Percentiles rank a stretch among this genome's conserved stretches.
phyloP scores from a whole-genome alignment of 2,329 filamentous ascomycete species.

The Boeremia lycopersici region DNA sequence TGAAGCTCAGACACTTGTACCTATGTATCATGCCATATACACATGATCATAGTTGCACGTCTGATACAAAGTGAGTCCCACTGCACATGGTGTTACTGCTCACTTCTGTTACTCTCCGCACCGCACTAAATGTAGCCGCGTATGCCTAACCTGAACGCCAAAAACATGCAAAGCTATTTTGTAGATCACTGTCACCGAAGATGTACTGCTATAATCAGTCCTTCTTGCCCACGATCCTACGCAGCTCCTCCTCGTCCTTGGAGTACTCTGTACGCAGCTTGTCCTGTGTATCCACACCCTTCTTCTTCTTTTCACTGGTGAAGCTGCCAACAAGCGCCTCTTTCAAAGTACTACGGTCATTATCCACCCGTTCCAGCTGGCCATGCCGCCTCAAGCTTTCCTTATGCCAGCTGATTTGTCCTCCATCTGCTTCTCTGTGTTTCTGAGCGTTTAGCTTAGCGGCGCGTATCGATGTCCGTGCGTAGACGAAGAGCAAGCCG shows the following conservation, averaged over 20 bases:
- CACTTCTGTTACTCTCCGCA: neutral
- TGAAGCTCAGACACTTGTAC: constrained; percentile 1
- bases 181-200: neutral
- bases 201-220: constrained; percentile 18
- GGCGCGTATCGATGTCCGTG: constrained; percentile 67
- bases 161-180: neutral
- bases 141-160: neutral
- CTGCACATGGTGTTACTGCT: constrained; percentile 7
- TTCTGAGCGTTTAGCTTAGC: constrained; percentile 69
- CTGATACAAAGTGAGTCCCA: neutral
- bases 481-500: constrained; percentile 64
- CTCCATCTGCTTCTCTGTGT: constrained; percentile 63
- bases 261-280: constrained; percentile 40
- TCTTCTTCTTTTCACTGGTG: constrained; percentile 38
- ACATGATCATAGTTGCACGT: constrained; percentile 1
- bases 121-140: no score
- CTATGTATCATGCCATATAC: constrained; percentile 5
- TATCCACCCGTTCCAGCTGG: constrained; percentile 52
- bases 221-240: constrained; percentile 46
- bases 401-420: constrained; percentile 60
- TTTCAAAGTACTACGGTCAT: constrained; percentile 39
- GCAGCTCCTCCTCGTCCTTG: constrained; percentile 47
- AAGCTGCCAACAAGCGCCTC: constrained; percentile 42
- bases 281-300: constrained; percentile 29
- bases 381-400: constrained; percentile 62